Percentiles rank a stretch among this genome's conserved stretches.
These are phyloP conservation scores for Cutaneotrichosporon cyanovorans DNA, from an alignment of 1,284 basidiomycete genomes.

Conservation along the genomic window DNA sequence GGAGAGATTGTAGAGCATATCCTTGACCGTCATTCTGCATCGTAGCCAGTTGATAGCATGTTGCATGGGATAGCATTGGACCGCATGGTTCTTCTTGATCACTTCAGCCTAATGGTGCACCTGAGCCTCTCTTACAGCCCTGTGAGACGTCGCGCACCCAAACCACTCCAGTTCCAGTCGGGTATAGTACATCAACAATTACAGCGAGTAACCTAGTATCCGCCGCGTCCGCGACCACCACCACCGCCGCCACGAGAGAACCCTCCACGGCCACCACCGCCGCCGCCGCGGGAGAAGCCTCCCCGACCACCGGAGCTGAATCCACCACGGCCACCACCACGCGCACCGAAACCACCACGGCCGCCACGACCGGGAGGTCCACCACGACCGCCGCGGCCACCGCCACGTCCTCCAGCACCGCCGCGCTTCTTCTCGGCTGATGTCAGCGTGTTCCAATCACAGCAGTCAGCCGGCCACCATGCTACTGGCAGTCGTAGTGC, in stretches of 20 bases:
- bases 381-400: conserved; percentile 4
- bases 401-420: conserved; percentile 3
- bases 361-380: conserved; percentile 5
- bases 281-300: conserved; percentile 3
- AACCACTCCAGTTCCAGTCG: neutral
- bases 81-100: too few relatives aligned
- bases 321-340: conserved; percentile 11
- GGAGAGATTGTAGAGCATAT: too few relatives aligned
- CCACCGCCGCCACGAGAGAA: conserved; percentile 14
- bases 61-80: too few relatives aligned
- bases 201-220: conserved; percentile 8
- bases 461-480: too few relatives aligned
- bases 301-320: conserved; percentile 4
- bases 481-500: neutral
- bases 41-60: too few relatives aligned
- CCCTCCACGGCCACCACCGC: conserved; percentile 12
- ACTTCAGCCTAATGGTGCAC: too few relatives aligned
- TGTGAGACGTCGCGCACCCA: too few relatives aligned
- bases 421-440: conserved; percentile 10
- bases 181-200: conserved; percentile 14
- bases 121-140: too few relatives aligned
- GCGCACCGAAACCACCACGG: conserved; percentile 10
- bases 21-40: too few relatives aligned
- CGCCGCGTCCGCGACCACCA: conserved; percentile 10
- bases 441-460: neutral